Conservation (phyloP, 108 stramenopile genomes). For the Fragilariopsis cylindrus region DNA sequence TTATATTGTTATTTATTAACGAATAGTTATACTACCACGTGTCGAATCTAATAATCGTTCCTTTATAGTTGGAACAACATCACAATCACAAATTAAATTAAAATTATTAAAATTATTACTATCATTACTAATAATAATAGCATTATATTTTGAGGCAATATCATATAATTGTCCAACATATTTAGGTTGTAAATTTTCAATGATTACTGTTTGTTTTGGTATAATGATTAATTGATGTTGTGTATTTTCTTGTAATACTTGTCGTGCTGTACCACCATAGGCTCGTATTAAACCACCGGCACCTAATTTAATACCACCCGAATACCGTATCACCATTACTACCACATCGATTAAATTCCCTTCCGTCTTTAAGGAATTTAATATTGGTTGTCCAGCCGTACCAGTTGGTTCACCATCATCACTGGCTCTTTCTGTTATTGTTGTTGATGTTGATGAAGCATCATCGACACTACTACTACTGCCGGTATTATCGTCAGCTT, state of each 20-base stretch:
- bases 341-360: slow-evolving; percentile 60
- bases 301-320: slow-evolving; percentile 82
- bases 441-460: background rate
- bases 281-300: slow-evolving; percentile 88
- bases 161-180: slow-evolving; percentile 57
- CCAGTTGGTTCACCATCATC: slow-evolving; percentile 90
- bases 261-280: slow-evolving; percentile 74
- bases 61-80: slow-evolving; percentile 31
- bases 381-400: slow-evolving; percentile 75
- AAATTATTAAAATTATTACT: slow-evolving; percentile 49
- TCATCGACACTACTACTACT: slow-evolving; percentile 19
- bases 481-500: background rate
- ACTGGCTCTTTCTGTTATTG: slow-evolving; percentile 62
- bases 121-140: slow-evolving; percentile 40
- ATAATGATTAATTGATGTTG: slow-evolving; percentile 32
- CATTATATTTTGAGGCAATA: slow-evolving; percentile 46
- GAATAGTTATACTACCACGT: slow-evolving; percentile 43
- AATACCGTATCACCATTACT: slow-evolving; percentile 82
- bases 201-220: slow-evolving; percentile 45
- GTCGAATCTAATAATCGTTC: slow-evolving; percentile 65
- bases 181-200: slow-evolving; percentile 26
- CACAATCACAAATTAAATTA: slow-evolving; percentile 57
- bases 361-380: slow-evolving; percentile 26
- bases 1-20: background rate
- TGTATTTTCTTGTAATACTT: slow-evolving; percentile 58